These are phyloP conservation scores for Nidularia pulvinata DNA, from an alignment of 768 basidiomycete genomes.

Conservation along the genomic window DNA sequence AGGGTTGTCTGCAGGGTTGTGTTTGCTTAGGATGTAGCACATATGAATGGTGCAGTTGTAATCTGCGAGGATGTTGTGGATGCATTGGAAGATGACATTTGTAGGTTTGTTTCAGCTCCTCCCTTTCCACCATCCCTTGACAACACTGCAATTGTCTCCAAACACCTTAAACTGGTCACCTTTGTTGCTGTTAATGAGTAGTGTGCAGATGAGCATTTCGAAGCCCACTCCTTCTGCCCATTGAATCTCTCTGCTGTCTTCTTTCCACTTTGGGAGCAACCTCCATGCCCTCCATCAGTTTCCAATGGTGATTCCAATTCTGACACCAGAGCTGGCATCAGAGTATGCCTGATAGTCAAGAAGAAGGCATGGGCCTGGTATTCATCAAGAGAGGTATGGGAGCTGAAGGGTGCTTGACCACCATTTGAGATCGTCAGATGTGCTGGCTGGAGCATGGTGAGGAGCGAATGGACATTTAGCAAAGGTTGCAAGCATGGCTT, in stretches of 20 bases:
- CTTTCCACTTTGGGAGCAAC: conserved; percentile 26
- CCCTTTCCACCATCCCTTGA: conserved; percentile 35
- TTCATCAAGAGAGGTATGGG: conserved; percentile 7
- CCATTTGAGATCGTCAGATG: conserved; percentile 28
- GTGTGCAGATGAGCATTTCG: conserved; percentile 23
- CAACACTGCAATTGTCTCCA: conserved; percentile 32
- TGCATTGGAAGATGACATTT: conserved; percentile 22
- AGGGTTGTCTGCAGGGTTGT: conserved; percentile 28
- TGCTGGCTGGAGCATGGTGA: conserved; percentile 7
- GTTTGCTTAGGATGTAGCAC: conserved; percentile 21
- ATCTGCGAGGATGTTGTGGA: conserved; percentile 2
- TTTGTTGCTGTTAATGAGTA: conserved; percentile 3
- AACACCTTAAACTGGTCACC: conserved; percentile 17
- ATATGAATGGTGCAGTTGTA: conserved; percentile 10
- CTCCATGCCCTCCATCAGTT: conserved; percentile 28
- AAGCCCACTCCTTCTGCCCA: conserved; percentile 47
- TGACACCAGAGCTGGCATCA: conserved; percentile 32
- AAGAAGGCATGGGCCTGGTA: conserved; percentile 21
- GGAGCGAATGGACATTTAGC: conserved; percentile 25
- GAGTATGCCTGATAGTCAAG: conserved; percentile 31
- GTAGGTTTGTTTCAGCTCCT: conserved; percentile 22
- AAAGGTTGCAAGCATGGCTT: conserved; percentile 27
- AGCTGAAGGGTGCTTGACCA: conserved; percentile 18
- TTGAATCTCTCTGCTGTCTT: conserved; percentile 28
- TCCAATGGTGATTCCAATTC: conserved; percentile 30